A percentile compares a stretch with the other conserved stretches of the same genome.
These are phyloP conservation scores for Nakaseomyces kungkrabaensis DNA, from an alignment of 1,139 yeast species.

Conservation along the genomic window DNA sequence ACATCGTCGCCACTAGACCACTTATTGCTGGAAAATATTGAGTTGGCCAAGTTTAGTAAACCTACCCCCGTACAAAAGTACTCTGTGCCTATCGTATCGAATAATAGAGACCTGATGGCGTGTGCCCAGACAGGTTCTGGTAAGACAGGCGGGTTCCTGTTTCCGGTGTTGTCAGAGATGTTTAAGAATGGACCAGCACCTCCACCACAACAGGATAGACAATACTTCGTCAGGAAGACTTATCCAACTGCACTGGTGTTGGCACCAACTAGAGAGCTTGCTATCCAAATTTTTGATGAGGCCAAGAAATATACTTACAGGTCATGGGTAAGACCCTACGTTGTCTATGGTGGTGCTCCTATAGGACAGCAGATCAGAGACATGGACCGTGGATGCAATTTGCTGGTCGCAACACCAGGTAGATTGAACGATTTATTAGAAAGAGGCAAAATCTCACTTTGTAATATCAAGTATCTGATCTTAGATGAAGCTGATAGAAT, in stretches of 20 bases:
- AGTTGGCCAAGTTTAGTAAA: constrained; percentile 74
- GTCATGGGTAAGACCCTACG: constrained; percentile 96
- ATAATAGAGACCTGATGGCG: constrained; percentile 96
- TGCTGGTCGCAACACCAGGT: constrained; percentile 96
- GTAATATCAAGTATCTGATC: constrained; percentile 82
- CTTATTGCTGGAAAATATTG: constrained; percentile 76
- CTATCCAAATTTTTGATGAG: constrained; percentile 90
- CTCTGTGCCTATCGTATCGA: constrained; percentile 92
- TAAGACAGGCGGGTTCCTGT: constrained; percentile 97
- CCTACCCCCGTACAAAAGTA: constrained; percentile 98
- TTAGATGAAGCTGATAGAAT: constrained; percentile 98
- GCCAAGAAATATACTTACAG: constrained; percentile 91
- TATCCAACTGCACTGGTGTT: constrained; percentile 87
- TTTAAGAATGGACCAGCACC: constrained; percentile 79
- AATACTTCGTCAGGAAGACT: constrained; percentile 57
- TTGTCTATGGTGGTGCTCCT: constrained; percentile 97
- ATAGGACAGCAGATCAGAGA: constrained; percentile 77
- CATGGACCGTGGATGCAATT: constrained; percentile 86
- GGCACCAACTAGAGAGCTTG: constrained; percentile 98
- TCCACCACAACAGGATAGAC: constrained; percentile 33
- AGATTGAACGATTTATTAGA: constrained; percentile 91
- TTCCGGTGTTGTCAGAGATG: constrained; percentile 91
- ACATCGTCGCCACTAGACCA: constrained; percentile 86
- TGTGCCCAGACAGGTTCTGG: constrained; percentile 99
- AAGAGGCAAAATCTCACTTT: constrained; percentile 83